Evolutionary conservation across 306 rosid species (phyloP), one percentile per base, ranked within the genome.

Genomic region (Vachellia collinsii): DNA sequence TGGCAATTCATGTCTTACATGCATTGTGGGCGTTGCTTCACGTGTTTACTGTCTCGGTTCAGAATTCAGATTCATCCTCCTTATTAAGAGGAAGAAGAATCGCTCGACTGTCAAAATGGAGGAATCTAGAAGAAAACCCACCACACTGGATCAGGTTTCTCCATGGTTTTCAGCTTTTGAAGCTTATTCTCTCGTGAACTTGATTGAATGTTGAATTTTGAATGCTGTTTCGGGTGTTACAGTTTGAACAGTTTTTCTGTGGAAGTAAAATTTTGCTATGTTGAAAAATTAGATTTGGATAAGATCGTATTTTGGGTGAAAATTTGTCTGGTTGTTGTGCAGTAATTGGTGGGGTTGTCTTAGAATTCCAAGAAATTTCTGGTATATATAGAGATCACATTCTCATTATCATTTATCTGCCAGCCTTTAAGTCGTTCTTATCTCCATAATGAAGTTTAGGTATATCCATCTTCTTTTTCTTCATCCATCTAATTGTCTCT

Each of bases 381-480:
- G 66, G 80, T 1, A 87, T 1, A 87, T 78, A 79, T 79, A 80
- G 59, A 29, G 64, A 23, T 59, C 48, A 10, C 43, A n/a, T 29
- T 29, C 34, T 2, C 38, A 62, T 29, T 41, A 74, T 51, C 75
- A 74, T 11, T 48, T 34, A 13, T 62, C 68, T 5, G 41, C 41
- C 11, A 36, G 42, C 13, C 67, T 6, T 41, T 73, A 56, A 70
- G 74, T 59, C 54, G 44, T 86, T 68, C 85, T 82, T 86, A 83
- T 79, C 87, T 85, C 39, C 68, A 62, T 72, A 1, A 20, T 42
- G 34, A 38, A 53, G 20, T 61, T 77, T 20, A 44, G 79, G 87
- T 76, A 77, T 82, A 79, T 78, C 75, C 43, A 81, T 69, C 76
- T 34, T 74, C 39, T 66, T 72, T 80, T 68, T 61, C 69, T 82